phyloP scores from a whole-genome alignment of 257 asterid genomes.

The Verbascum thapsus region DNA sequence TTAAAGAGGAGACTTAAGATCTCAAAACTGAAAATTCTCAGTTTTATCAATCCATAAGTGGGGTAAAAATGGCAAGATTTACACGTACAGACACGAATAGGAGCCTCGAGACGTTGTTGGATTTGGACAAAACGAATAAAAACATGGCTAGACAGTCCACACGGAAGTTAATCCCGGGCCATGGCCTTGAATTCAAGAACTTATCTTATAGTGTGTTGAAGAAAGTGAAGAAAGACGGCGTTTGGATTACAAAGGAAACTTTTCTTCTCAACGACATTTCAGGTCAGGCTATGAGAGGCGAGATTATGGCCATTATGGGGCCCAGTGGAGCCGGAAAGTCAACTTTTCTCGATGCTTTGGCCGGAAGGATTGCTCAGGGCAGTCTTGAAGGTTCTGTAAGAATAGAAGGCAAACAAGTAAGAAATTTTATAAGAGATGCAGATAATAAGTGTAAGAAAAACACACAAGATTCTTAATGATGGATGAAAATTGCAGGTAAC shows the following conservation, averaged over 20 bases:
- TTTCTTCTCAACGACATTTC: constrained; percentile 78
- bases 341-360: constrained; percentile 83
- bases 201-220: constrained; percentile 69
- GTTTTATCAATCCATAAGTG: neutral
- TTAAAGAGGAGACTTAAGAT: neutral
- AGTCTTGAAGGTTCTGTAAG: constrained; percentile 83
- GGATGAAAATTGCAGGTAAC: constrained; percentile 60
- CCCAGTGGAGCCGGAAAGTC: constrained; percentile 96
- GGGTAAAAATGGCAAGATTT: constrained; percentile 40
- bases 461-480: neutral
- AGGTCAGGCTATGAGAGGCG: constrained; percentile 79
- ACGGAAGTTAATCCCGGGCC: constrained; percentile 64
- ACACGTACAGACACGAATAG: constrained; percentile 37
- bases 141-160: constrained; percentile 38
- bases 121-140: constrained; percentile 53
- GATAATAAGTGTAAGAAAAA: neutral
- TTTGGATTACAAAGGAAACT: constrained; percentile 68
- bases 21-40: too few relatives aligned
- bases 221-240: constrained; percentile 74
- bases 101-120: constrained; percentile 64
- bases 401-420: constrained; percentile 80
- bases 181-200: constrained; percentile 72
- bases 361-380: constrained; percentile 86
- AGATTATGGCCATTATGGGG: constrained; percentile 84
- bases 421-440: neutral